Percentiles rank a stretch among this genome's conserved stretches.
These are phyloP conservation scores for Takakia lepidozioides DNA, from an alignment of 225 moss, liverwort and hornwort species.

Conservation along the genomic window DNA sequence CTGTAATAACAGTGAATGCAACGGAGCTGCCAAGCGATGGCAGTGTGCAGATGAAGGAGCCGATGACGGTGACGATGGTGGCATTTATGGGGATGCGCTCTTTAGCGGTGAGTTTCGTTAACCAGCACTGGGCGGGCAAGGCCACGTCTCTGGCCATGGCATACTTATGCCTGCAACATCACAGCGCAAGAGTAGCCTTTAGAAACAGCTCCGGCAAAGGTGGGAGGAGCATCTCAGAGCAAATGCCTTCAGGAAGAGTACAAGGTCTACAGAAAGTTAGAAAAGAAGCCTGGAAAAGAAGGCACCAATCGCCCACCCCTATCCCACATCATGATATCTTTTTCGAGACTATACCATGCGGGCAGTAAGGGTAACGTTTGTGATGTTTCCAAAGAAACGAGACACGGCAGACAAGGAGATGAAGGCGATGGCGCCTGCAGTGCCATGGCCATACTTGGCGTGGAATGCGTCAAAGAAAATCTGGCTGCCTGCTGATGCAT, in stretches of 20 bases:
- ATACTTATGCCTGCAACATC: constrained; percentile 26
- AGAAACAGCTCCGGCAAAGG: neutral
- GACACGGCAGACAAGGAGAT: constrained; percentile 18
- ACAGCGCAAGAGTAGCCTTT: too few relatives aligned
- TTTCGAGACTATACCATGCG: constrained; percentile 14
- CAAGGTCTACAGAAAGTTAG: neutral
- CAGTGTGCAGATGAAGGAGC: constrained; percentile 33
- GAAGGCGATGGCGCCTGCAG: constrained; percentile 20
- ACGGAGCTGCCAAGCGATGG: constrained; percentile 29
- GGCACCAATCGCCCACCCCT: constrained; percentile 27
- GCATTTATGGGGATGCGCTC: constrained; percentile 26
- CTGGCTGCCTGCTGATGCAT: constrained; percentile 32
- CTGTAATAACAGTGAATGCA: constrained; percentile 37
- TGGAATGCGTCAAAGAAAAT: constrained; percentile 30
- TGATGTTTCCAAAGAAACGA: constrained; percentile 34
- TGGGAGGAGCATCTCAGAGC: neutral
- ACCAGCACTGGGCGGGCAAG: constrained; percentile 12
- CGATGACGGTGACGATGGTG: constrained; percentile 27
- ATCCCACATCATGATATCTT: neutral
- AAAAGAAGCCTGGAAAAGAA: too few relatives aligned
- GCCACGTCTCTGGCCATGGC: constrained; percentile 36
- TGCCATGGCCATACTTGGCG: constrained; percentile 10
- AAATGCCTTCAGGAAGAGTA: neutral
- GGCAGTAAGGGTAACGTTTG: constrained; percentile 36
- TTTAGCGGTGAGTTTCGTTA: constrained; percentile 8